Conservation (phyloP, 768 basidiomycete species). For the Lactarius akahatsu region DNA sequence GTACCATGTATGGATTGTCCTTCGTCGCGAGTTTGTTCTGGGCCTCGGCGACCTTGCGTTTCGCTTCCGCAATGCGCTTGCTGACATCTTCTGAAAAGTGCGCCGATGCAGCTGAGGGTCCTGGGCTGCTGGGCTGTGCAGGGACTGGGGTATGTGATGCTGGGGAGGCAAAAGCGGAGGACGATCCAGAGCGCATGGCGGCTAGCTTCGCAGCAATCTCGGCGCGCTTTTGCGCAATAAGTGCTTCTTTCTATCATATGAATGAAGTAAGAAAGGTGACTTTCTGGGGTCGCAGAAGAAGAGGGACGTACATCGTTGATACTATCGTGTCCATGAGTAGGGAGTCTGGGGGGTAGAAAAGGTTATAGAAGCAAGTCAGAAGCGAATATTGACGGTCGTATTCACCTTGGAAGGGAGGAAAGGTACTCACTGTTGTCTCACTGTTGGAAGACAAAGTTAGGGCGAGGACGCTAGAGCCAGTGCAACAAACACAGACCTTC, state of each 20-base stretch:
- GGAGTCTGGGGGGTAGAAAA: slow-evolving; percentile 50
- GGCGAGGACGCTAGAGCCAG: slow-evolving; percentile 8
- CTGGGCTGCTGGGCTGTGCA: slow-evolving; percentile 32
- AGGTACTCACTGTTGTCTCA: slow-evolving; percentile 66
- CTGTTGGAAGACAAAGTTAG: slow-evolving; percentile 40
- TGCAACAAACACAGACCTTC: slow-evolving; percentile 51
- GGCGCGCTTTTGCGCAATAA: slow-evolving; percentile 81
- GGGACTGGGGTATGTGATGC: slow-evolving; percentile 34
- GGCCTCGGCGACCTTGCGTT: slow-evolving; percentile 78
- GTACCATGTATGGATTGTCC: slow-evolving; percentile 86
- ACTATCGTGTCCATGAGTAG: slow-evolving; percentile 45
- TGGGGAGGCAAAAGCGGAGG: slow-evolving; percentile 30
- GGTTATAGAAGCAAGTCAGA: slow-evolving; percentile 75
- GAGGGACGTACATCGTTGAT: not conserved
- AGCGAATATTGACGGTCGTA: slow-evolving; percentile 46
- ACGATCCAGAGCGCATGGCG: slow-evolving; percentile 38
- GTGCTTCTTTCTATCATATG: slow-evolving; percentile 45
- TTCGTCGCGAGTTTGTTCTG: slow-evolving; percentile 72
- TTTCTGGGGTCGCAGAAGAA: slow-evolving; percentile 2
- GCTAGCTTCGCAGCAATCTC: slow-evolving; percentile 86
- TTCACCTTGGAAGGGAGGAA: slow-evolving; percentile 64
- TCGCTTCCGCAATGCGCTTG: slow-evolving; percentile 79
- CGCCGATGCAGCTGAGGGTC: slow-evolving; percentile 29
- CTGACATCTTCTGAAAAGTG: slow-evolving; percentile 59
- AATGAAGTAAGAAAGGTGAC: slow-evolving; percentile 12